These are phyloP conservation scores for Akanthomyces muscarius DNA, from an alignment of 2,329 filamentous ascomycete species.

Conservation along the genomic window DNA sequence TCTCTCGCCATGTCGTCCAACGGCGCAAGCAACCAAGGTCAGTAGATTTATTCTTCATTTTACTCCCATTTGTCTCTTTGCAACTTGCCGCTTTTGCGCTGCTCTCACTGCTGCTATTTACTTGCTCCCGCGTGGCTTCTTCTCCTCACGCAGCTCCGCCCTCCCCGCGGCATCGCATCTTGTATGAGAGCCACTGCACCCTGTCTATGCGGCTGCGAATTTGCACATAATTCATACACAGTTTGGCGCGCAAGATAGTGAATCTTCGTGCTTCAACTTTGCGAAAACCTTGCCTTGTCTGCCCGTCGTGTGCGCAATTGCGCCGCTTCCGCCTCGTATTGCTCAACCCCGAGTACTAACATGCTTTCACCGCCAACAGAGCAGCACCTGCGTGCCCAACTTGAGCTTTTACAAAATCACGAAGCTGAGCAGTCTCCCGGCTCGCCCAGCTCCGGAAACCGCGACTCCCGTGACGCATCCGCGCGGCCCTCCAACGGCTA, in stretches of 20 bases:
- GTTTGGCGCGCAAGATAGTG: neutral
- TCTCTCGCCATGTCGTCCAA: conserved; percentile 31
- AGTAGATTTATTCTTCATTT: conserved; percentile 23
- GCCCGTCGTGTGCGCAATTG: neutral
- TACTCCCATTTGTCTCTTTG: conserved; percentile 2
- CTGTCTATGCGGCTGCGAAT: neutral
- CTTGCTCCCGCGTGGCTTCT: neutral
- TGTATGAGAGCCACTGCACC: neutral
- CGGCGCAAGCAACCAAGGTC: conserved; percentile 32
- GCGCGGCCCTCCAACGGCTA: conserved; percentile 43
- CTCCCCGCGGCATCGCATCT: neutral
- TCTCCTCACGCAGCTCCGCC: conserved; percentile 2
- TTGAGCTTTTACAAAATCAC: conserved; percentile 42
- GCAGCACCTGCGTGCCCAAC: conserved; percentile 41
- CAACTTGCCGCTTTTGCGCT: conserved; percentile 12
- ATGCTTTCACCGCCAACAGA: conserved; percentile 28
- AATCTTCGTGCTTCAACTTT: too few relatives aligned
- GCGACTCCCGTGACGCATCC: conserved; percentile 13
- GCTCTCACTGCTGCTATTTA: neutral
- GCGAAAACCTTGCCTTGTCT: neutral
- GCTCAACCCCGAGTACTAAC: conserved; percentile 8
- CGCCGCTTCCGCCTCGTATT: neutral
- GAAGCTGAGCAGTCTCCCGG: conserved; percentile 28
- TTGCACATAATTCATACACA: neutral
- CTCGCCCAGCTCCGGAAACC: conserved; percentile 8